Percentiles rank a stretch among this genome's conserved stretches.
phyloP scores from a whole-genome alignment of 1,139 yeast genomes.

The Zygoascus sp. region DNA sequence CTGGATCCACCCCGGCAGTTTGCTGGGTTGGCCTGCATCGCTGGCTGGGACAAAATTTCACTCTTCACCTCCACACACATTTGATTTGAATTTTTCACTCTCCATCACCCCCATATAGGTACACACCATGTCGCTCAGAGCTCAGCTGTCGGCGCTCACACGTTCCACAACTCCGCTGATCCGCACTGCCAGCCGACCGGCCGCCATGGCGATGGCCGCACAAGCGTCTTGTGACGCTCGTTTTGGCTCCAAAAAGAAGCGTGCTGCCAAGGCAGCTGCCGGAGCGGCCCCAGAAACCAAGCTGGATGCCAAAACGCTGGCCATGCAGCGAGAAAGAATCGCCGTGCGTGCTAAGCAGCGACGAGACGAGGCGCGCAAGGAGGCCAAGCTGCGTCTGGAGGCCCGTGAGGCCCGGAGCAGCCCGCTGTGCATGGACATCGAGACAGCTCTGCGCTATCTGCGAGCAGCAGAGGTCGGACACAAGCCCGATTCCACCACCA shows the following conservation, averaged over 20 bases:
- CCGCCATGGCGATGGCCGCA: too few relatives aligned
- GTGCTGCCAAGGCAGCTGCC: conserved; percentile 19
- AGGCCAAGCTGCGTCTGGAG: conserved; percentile 22
- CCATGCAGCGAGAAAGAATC: conserved; percentile 31
- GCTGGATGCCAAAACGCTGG: conserved; percentile 31
- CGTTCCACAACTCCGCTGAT: background rate
- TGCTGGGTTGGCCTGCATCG: background rate
- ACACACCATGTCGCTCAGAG: background rate
- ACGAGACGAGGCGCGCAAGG: conserved; percentile 24
- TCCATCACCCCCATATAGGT: too few relatives aligned
- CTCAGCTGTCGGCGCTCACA: conserved; percentile 1
- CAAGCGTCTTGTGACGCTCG: conserved; percentile 12
- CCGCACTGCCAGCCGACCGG: background rate
- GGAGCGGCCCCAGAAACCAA: conserved; percentile 26
- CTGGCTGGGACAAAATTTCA: conserved; percentile 8
- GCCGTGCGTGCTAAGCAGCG: conserved; percentile 25
- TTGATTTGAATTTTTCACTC: background rate
- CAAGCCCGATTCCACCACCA: conserved; percentile 60
- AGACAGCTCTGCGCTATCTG: conserved; percentile 68
- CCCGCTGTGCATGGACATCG: conserved; percentile 68
- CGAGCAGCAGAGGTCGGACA: conserved; percentile 91
- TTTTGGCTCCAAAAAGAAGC: conserved; percentile 25
- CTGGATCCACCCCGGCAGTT: too few relatives aligned
- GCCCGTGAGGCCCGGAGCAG: conserved; percentile 24
- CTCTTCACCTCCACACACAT: background rate